Evolutionary conservation across 2,329 filamentous ascomycete genomes (phyloP), one percentile per base, ranked within the genome.

Genomic region (Fusarium miscanthi): DNA sequence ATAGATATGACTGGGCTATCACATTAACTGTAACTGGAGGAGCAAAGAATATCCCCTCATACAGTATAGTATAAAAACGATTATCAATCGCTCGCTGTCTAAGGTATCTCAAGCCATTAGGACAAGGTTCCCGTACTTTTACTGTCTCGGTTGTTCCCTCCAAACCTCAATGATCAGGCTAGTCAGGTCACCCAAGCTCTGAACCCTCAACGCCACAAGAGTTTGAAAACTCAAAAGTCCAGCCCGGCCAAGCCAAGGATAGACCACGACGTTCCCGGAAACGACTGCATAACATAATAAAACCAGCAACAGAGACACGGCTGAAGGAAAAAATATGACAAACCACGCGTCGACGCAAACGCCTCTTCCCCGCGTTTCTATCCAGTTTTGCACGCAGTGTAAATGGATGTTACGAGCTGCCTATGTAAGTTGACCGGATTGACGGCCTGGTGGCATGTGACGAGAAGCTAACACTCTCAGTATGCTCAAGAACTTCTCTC

Each of bases 401-500:
- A 93, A 93, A 84, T 97, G 94, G 94, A 93, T 96, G 89, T 84
- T 97, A 16, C 86, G 94, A 67, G 94, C 94, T 40, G 93, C 94
- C 74, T 97, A 96, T 82, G 94, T 95, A 88, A 75, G 88, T 82
- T 48, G 48, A 49, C 37, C 10, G n/a, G 11, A 40, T 23, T 25
- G n/a, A 37, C 19, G 21, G 31, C 23, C 41, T 14, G 23, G 30
- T 43, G 25, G 48, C 31, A 10, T 37, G 49, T 40, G 49, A 52
- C 31, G 23, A 52, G 49, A 38, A 27, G 49, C 33, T 52, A 14
- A 52, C 25, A 4, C 16, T 8, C 27, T 23, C 75, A 97, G 93
- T 98, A 93, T 81, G 95, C 92, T 53, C 96, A 98, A 86, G 96
- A 98, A 82, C 90, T 99, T 48, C 90, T 99, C 41, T 97, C 94